Evolutionary conservation across 2,329 filamentous ascomycete species (phyloP), one percentile per base, ranked within the genome.

Genomic region (Emmonsiellopsis sp.): DNA sequence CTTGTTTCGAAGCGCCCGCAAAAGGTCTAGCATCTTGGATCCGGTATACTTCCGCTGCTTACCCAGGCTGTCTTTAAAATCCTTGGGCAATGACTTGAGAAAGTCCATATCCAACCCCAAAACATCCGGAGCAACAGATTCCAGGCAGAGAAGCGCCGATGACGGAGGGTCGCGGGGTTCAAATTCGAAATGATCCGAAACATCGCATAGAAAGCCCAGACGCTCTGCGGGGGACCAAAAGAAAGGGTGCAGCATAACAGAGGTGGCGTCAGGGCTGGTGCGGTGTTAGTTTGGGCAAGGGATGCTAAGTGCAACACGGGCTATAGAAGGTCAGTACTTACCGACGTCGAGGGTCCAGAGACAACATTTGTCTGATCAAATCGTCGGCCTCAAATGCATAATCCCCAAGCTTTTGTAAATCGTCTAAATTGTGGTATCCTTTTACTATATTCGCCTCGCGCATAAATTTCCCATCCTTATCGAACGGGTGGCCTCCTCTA

Each of bases 371-470:
- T 33, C 78, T 77, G 57, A 98, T 89, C 14, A 98, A 77, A 63
- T 95, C 87, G 65, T 88, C 85, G 0, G 93, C 92, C 67, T 97
- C 93, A 61, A 83, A 86, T 0, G 88, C 84, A 61, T 90, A 90
- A 60, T 92, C 86, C 27, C 91, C 91, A 2, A 97, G 78, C 0
- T 82, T 77, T 54, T 88, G 83, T 6, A 95, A 77, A 27, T 80
- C 81, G 45, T 80, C 75, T 34, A 95, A 77, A 62, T 85, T 85
- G 67, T 85, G 87, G 54, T 86, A 84, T 58, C 88, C 88, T 68
- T 95, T 94, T 63, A 95, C 90, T 63, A 98, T 97, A 69, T 98
- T 97, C 62, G 94, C 87, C 71, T 98, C 93, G 51, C 93, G 84
- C 82, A 95, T 94, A 75, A 93, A 97, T 49, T 89, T 84, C 65